Evolutionary conservation across 805 yeast genomes (phyloP).

Genomic region (Pichia insulana): DNA sequence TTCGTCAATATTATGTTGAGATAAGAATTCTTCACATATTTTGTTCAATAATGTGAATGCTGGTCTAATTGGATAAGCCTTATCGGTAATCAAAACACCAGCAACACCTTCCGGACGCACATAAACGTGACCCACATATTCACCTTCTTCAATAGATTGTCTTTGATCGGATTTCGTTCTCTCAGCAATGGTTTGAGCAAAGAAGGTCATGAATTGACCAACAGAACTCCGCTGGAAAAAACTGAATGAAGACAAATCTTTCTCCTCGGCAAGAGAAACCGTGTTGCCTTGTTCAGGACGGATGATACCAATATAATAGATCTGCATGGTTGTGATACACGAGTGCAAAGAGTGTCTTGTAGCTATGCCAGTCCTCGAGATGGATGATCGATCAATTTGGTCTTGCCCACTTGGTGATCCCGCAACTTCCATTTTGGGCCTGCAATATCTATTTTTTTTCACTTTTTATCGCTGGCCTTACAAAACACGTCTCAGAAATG

Average conservation of each 20-base stretch:
- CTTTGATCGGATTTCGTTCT: conserved; percentile 87
- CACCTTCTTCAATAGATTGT: conserved; percentile 88
- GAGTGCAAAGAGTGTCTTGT: no score
- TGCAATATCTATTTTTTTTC: no score
- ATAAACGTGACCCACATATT: conserved; percentile 86
- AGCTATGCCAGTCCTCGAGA: no score
- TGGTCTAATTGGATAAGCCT: conserved; percentile 94
- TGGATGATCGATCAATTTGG: no score
- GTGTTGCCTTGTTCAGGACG: conserved; percentile 49
- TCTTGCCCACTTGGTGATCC: no score
- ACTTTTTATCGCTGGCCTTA: no score
- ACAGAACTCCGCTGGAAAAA: conserved; percentile 74
- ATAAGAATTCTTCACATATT: conserved; percentile 79
- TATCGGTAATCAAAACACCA: conserved; percentile 87
- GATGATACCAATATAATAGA: conserved; percentile 82
- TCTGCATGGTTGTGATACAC: conserved; percentile 61
- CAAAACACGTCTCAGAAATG: no score
- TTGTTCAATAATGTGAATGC: conserved; percentile 90
- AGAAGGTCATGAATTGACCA: conserved; percentile 90
- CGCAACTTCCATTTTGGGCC: background rate
- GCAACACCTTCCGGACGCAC: conserved; percentile 85
- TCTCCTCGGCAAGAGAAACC: conserved; percentile 67
- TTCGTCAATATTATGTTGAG: conserved; percentile 58
- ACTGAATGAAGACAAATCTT: conserved; percentile 78
- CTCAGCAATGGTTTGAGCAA: conserved; percentile 80